Evolutionary conservation across 176 grass and related monocot genomes (phyloP).

Genomic region (Zizania latifolia): DNA sequence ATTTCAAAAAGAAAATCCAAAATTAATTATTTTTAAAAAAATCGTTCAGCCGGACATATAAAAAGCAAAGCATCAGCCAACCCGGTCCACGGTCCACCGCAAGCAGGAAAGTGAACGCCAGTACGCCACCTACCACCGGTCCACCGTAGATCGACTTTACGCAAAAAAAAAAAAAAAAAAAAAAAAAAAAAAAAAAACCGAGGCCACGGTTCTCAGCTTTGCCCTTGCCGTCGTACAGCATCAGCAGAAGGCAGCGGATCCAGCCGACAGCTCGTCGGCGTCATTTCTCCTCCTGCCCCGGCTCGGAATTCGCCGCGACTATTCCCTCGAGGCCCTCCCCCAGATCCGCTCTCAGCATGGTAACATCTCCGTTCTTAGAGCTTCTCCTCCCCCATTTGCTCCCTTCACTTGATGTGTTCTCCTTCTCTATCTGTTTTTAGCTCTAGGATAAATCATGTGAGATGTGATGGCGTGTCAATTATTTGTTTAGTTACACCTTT

Average conservation of each 20-base stretch:
- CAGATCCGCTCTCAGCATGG: constrained; percentile 22
- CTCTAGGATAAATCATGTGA: not conserved
- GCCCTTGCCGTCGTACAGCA: not conserved
- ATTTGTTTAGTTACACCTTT: not conserved
- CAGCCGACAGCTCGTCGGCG: constrained; percentile 18
- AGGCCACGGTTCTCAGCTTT: not conserved
- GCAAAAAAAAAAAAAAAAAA: not conserved
- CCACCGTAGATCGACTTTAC: not conserved
- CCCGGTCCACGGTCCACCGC: not conserved
- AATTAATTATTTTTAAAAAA: too few species aligned
- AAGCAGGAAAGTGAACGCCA: not conserved
- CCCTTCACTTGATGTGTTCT: not conserved
- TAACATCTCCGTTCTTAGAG: not conserved
- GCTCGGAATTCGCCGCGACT: not conserved
- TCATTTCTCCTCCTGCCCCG: not conserved
- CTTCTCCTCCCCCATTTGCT: not conserved
- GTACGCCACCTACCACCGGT: not conserved
- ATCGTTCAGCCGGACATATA: too few species aligned
- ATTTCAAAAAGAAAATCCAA: too few species aligned
- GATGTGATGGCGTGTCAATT: not conserved
- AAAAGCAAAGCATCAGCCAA: too few species aligned
- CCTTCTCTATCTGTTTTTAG: too few species aligned
- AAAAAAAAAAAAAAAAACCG: too few species aligned
- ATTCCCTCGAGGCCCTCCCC: not conserved
- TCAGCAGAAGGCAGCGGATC: constrained; percentile 20